These are phyloP conservation scores for Aspergillus oerlinghausenensis DNA, from an alignment of 2,329 filamentous ascomycete genomes.

Conservation along the genomic window DNA sequence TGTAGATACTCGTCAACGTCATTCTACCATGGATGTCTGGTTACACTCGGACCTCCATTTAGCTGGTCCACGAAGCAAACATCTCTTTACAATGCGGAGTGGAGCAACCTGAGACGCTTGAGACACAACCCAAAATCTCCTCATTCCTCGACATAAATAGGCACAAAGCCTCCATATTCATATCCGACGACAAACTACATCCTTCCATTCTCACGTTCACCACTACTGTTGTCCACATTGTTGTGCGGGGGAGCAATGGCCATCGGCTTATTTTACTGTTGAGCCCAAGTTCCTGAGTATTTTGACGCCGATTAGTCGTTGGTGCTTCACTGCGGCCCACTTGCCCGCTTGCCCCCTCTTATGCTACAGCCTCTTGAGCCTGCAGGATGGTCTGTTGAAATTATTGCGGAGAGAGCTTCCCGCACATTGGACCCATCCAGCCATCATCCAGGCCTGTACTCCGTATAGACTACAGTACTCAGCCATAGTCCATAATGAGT, in stretches of 20 bases:
- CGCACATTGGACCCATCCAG: slow-evolving; percentile 4
- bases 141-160: not conserved
- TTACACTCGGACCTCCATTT: not conserved
- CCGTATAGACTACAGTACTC: not conserved
- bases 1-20: not conserved
- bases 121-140: not conserved
- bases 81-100: not conserved
- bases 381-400: slow-evolving; percentile 14
- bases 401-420: slow-evolving; percentile 19
- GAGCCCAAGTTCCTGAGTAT: not conserved
- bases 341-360: not conserved
- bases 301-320: not conserved
- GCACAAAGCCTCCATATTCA: not conserved
- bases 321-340: slow-evolving; percentile 1
- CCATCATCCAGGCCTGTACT: not conserved
- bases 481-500: not conserved
- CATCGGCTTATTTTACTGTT: not conserved
- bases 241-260: not conserved
- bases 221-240: not conserved
- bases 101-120: not conserved
- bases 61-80: not conserved
- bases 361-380: not conserved
- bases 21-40: not conserved
- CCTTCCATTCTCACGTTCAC: not conserved
- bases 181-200: not conserved